These are phyloP conservation scores for Epichloe brachyelytri DNA, from an alignment of 2,329 filamentous ascomycete genomes.

Conservation along the genomic window DNA sequence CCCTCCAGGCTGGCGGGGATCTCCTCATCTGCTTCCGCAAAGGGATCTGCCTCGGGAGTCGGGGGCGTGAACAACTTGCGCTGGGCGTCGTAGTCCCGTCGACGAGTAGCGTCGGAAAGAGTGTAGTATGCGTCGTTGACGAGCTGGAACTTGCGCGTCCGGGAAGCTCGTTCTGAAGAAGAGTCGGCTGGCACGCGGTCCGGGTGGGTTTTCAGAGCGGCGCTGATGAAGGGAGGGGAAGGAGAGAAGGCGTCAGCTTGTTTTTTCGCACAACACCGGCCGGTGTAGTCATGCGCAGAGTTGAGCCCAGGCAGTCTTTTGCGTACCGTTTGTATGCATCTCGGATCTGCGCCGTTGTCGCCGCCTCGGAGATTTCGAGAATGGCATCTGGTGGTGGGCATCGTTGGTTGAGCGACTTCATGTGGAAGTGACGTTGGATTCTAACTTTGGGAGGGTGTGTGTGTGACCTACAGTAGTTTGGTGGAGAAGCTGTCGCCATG, in stretches of 20 bases:
- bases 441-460: too few relatives aligned
- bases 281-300: too few relatives aligned
- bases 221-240: constrained; percentile 31
- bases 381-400: constrained; percentile 45
- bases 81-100: constrained; percentile 74
- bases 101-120: constrained; percentile 64
- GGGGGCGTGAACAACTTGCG: constrained; percentile 20
- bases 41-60: constrained; percentile 25
- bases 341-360: constrained; percentile 72
- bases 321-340: constrained; percentile 82
- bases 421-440: not conserved
- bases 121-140: constrained; percentile 93
- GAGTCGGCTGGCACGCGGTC: constrained; percentile 78
- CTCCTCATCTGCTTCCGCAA: constrained; percentile 31
- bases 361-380: constrained; percentile 60
- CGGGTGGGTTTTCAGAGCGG: constrained; percentile 83
- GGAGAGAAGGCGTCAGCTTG: too few relatives aligned
- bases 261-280: too few relatives aligned
- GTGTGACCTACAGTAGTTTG: constrained; percentile 43
- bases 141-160: constrained; percentile 81
- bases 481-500: constrained; percentile 30
- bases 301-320: not conserved
- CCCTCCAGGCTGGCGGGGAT: constrained; percentile 30
- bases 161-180: constrained; percentile 66
- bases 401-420: not conserved